Conservation (phyloP, 768 basidiomycete species). For the Xerocomus brunneocitrinus region DNA sequence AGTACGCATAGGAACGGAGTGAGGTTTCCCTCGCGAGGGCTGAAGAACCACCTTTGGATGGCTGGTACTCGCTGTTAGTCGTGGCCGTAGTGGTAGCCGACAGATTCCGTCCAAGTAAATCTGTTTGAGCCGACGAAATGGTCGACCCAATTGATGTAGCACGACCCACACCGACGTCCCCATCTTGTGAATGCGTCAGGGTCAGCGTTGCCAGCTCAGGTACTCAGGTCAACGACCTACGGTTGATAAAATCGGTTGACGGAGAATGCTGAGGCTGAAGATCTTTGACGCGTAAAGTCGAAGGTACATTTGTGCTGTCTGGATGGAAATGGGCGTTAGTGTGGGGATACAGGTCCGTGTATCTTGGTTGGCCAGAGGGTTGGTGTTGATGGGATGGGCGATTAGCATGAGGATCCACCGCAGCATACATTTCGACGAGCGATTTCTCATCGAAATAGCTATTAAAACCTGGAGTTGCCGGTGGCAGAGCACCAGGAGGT, state of each 20-base stretch:
- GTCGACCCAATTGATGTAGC: conserved; percentile 29
- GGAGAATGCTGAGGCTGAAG: conserved; percentile 14
- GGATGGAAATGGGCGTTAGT: conserved; percentile 10
- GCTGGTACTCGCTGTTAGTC: conserved; percentile 15
- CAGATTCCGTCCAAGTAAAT: conserved; percentile 21
- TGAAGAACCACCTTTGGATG: conserved; percentile 15
- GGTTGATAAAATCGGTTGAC: conserved; percentile 18
- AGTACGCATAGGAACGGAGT: conserved; percentile 13
- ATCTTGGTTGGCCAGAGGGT: conserved; percentile 16
- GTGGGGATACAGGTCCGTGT: conserved; percentile 15
- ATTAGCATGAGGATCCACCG: conserved; percentile 13
- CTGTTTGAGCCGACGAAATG: conserved; percentile 23
- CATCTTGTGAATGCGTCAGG: conserved; percentile 8
- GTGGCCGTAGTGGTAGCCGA: conserved; percentile 27
- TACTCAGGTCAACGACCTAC: conserved; percentile 16
- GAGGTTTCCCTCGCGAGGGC: conserved; percentile 14
- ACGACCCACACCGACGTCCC: conserved; percentile 20
- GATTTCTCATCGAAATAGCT: conserved; percentile 21
- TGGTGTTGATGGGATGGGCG: conserved; percentile 22
- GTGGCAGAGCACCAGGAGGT: conserved; percentile 28
- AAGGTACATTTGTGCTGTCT: conserved; percentile 8
- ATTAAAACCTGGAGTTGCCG: conserved; percentile 23
- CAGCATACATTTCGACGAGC: conserved; percentile 21
- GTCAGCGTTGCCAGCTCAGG: conserved; percentile 2
- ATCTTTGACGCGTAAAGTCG: conserved; percentile 19